Evolutionary conservation across 2,329 filamentous ascomycete genomes (phyloP), one percentile per base, ranked within the genome.

Genomic region (Penicillium sp.): DNA sequence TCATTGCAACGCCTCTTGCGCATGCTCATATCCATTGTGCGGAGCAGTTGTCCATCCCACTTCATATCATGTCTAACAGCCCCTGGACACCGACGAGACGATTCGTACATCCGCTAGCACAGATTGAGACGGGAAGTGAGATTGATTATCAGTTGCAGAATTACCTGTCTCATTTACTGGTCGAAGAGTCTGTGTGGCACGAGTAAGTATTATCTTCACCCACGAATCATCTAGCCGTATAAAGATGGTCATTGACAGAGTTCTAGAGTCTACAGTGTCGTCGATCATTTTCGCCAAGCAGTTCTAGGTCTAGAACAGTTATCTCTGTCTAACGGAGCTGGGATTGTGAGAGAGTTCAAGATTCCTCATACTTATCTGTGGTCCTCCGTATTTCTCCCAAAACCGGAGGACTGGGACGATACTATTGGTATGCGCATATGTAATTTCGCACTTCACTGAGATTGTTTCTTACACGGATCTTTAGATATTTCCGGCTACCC

Each of bases 11-110:
- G 13, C 56, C 51, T 15, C 47, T 58, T 35, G 56, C 56, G 1
- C 56, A 58, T n/a, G 51, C 51, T 4, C 56, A 58, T 19, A 36
- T 58, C 15, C 56, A 58, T 23, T 58, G 56, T 55, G 56, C 56
- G 7, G 51, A 58, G 33, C 31, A 27, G 5, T 19, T 58, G 8
- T 51, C 51, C 1, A 58, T 58, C 21, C 56, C 56, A 6, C 51
- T 58, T 7, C 56, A 58, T 38, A 55, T 58, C 17, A 55, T 58
- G 47, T 58, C 56, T 19, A 55, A 39, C 15, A 50, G 23, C 5
- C 56, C 56, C 10, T 55, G 56, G 56, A 55, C 56, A 10, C 56
- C 51, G 5, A 58, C 56, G 1, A 47, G 41, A 41, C 38, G 36
- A 27, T 58, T 58, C 7, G 51, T 19, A 13, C 51, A 58, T 31